Evolutionary conservation across 208 protist species (phyloP).

Genomic region (Borovskyia barvae): DNA sequence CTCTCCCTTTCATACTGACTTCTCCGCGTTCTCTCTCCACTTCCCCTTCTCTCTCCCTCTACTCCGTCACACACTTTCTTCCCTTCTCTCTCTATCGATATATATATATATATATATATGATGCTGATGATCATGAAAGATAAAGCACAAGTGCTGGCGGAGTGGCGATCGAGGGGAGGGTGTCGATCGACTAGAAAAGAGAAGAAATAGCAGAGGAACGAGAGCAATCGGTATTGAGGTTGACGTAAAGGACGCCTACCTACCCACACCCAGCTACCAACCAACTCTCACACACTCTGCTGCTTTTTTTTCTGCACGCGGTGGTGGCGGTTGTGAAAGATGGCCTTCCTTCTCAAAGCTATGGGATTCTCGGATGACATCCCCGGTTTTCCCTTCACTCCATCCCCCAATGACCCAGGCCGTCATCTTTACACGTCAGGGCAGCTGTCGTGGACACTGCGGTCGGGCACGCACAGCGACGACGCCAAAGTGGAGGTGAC

Average conservation of each 20-base stretch:
- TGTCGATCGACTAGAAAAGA: neutral
- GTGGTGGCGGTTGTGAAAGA: too few species aligned
- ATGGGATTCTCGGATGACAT: slow-evolving; percentile 61
- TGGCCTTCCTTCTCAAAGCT: slow-evolving; percentile 75
- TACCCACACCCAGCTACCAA: too few species aligned
- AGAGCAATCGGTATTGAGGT: too few species aligned
- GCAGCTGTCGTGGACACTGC: slow-evolving; percentile 51
- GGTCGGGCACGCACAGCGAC: slow-evolving; percentile 38
- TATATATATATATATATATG: too few species aligned
- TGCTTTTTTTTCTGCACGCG: too few species aligned
- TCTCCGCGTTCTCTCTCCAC: slow-evolving; percentile 9
- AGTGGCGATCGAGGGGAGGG: neutral
- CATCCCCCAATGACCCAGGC: slow-evolving; percentile 13
- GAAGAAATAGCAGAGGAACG: neutral
- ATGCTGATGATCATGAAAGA: too few species aligned
- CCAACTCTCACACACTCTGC: too few species aligned
- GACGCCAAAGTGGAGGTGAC: slow-evolving; percentile 38
- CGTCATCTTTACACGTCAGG: slow-evolving; percentile 20
- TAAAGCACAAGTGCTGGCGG: too few species aligned
- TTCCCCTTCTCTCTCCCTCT: slow-evolving; percentile 7
- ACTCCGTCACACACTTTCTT: too few species aligned
- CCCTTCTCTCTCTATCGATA: too few species aligned
- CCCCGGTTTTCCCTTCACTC: slow-evolving; percentile 76
- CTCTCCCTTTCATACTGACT: neutral
- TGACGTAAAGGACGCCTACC: too few species aligned